Conservation (phyloP, 139 green algal genomes). For the Pleodorina starrii region DNA sequence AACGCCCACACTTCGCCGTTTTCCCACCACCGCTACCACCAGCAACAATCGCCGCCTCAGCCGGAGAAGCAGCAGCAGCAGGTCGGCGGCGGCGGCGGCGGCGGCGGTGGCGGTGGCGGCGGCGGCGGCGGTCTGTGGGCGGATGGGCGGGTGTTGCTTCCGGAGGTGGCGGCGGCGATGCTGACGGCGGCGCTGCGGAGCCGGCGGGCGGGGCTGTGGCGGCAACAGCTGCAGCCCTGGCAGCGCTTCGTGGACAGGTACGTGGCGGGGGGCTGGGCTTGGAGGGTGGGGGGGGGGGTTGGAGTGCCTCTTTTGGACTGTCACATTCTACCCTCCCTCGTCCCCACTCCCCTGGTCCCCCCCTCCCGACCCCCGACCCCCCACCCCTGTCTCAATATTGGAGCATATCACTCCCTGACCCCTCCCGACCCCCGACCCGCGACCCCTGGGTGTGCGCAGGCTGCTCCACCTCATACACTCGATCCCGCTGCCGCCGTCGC, state of each 20-base stretch:
- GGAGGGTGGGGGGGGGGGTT: neutral
- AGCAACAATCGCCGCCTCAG: neutral
- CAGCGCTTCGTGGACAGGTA: slow-evolving; percentile 24
- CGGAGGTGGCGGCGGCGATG: slow-evolving; percentile 23
- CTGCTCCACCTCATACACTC: slow-evolving; percentile 21
- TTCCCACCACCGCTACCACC: neutral
- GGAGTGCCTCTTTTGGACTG: too few relatives aligned
- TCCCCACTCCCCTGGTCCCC: too few relatives aligned
- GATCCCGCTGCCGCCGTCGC: neutral
- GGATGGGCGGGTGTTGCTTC: slow-evolving; percentile 16
- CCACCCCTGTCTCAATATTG: too few relatives aligned
- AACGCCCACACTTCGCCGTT: neutral
- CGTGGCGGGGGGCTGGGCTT: neutral
- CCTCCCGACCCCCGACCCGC: too few relatives aligned
- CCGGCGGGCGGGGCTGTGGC: slow-evolving; percentile 5
- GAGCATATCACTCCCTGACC: too few relatives aligned
- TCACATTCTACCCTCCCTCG: too few relatives aligned
- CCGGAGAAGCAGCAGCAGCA: neutral
- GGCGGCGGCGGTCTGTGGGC: neutral
- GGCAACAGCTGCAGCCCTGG: slow-evolving; percentile 34
- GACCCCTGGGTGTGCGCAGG: too few relatives aligned
- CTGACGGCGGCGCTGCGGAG: slow-evolving; percentile 20
- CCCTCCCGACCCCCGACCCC: too few relatives aligned
- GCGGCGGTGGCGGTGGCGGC: neutral
- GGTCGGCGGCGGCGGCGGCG: neutral